Evolutionary conservation across 1,139 yeast genomes (phyloP).

Genomic region (Trichomonascaceae sp.): DNA sequence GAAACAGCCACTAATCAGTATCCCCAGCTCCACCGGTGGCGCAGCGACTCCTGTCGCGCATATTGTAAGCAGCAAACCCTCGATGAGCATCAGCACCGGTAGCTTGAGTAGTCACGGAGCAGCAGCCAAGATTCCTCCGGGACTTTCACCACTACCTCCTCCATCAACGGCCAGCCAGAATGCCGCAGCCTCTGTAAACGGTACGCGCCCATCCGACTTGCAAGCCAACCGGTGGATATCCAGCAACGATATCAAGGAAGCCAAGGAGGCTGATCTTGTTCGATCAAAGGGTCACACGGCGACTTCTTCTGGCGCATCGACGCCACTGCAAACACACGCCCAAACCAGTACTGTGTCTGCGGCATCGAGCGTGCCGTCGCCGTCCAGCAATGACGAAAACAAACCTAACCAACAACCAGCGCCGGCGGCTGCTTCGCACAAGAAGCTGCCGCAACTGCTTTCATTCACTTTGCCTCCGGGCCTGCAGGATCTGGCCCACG

Average conservation of each 20-base stretch:
- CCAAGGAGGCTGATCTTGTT: no score
- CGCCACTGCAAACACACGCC: slow-evolving; percentile 6
- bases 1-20: not conserved
- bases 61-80: slow-evolving; percentile 2
- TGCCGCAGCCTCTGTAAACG: slow-evolving; percentile 2
- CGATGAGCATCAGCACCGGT: slow-evolving; percentile 1
- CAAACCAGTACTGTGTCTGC: slow-evolving; percentile 3
- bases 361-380: slow-evolving; percentile 2
- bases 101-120: not conserved
- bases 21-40: not conserved
- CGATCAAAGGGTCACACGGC: no score
- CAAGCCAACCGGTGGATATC: no score
- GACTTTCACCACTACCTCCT: slow-evolving; percentile 21
- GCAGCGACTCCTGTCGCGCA: not conserved
- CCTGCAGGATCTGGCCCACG: slow-evolving; percentile 32
- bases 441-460: slow-evolving; percentile 6
- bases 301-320: slow-evolving; percentile 8
- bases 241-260: no score
- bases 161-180: slow-evolving; percentile 9
- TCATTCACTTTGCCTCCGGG: slow-evolving; percentile 33
- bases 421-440: no score
- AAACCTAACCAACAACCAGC: no score
- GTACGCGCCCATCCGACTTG: no score
- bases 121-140: slow-evolving; percentile 13
- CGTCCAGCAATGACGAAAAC: no score